Base-by-base conservation (phyloP, 148 eudicot species). In the Vaccinium vitisidaea region DNA sequence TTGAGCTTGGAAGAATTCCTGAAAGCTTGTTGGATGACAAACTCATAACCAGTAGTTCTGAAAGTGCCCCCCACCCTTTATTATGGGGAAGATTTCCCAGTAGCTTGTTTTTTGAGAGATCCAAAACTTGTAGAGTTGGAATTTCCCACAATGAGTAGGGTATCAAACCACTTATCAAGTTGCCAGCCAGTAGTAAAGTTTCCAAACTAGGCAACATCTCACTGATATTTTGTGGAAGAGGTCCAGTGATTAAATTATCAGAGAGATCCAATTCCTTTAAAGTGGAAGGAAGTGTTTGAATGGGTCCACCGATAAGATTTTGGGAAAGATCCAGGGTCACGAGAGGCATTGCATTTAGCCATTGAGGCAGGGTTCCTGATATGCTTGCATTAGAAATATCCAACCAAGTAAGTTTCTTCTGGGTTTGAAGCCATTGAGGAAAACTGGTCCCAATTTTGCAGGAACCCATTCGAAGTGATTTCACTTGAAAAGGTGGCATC, bases 1-100 rank as follows among this genome's bases (percentile, higher is more conserved):
- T 3, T 13, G 90, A 83, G 49, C 1, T 27, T n/a, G 93, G 91
- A 43, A 90, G 82, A 2, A 2, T 8, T 18, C 92, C 94, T 0
- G 86, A 87, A 3, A 92, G 25, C 7, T 67, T 75, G 30, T 27
- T 92, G 46, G 80, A 86, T 4, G 88, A 88, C 32, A 90, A 16
- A 2, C 30, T 27, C 30, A 27, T 27, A 27, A 27, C 30, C 30
- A 27, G 30, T 27, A 27, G 30, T 27, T 0, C 30, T 27, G 30
- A 27, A 43, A 5, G 50, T 39, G 30, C 19, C 39, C 81, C 63
- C 53, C 63, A n/a, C 69, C n/a, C 30, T 16, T 55, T 55, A 43
- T 90, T 90, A 61, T 86, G 80, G 0, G 92, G 90, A 59, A 77
- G 13, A 48, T n/a, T n/a, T 4, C 80, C 80, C 80, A 9, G 9